phyloP scores from a whole-genome alignment of 495 filamentous ascomycete species.

The Saxispiralis lemnorum region DNA sequence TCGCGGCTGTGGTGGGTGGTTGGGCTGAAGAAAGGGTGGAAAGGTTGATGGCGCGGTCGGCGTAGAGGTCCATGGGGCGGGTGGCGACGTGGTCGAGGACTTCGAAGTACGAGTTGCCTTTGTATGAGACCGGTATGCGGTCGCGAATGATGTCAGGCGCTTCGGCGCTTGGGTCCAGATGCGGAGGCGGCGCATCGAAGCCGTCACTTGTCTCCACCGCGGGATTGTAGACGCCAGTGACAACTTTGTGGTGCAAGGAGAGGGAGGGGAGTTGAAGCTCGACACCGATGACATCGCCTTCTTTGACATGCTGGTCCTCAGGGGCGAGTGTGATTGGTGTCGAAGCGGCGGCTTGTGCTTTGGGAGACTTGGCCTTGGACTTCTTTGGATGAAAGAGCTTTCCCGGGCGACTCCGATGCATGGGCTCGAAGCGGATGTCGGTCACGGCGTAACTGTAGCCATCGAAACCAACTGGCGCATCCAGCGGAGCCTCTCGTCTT shows the following conservation, averaged over 20 bases:
- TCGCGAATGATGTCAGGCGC: conserved; percentile 76
- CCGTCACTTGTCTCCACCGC: conserved; percentile 49
- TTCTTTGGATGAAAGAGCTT: conserved; percentile 50
- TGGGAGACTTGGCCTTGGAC: conserved; percentile 29
- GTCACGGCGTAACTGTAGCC: conserved; percentile 90
- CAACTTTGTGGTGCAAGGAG: conserved; percentile 68
- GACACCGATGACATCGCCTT: conserved; percentile 89
- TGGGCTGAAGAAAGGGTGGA: conserved; percentile 19
- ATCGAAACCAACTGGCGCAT: conserved; percentile 87
- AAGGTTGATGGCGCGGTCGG: conserved; percentile 51
- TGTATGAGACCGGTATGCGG: conserved; percentile 83
- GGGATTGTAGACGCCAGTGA: conserved; percentile 70
- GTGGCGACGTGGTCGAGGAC: conserved; percentile 77
- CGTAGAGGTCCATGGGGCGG: conserved; percentile 75
- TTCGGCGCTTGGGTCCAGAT: conserved; percentile 17
- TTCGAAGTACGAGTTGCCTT: conserved; percentile 84
- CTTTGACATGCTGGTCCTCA: conserved; percentile 29
- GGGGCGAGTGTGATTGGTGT: conserved; percentile 18
- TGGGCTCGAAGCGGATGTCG: conserved; percentile 74
- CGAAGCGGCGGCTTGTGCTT: conserved; percentile 32
- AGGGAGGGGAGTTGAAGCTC: conserved; percentile 81
- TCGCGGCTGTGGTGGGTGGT: conserved; percentile 24
- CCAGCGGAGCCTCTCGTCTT: conserved; percentile 71
- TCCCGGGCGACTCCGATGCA: conserved; percentile 81
- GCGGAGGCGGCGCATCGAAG: conserved; percentile 28